A percentile compares a stretch with the other conserved stretches of the same genome.
These are phyloP conservation scores for Mortierella sp. DNA, from an alignment of 371 early-diverging fungal genomes.

Conservation along the genomic window DNA sequence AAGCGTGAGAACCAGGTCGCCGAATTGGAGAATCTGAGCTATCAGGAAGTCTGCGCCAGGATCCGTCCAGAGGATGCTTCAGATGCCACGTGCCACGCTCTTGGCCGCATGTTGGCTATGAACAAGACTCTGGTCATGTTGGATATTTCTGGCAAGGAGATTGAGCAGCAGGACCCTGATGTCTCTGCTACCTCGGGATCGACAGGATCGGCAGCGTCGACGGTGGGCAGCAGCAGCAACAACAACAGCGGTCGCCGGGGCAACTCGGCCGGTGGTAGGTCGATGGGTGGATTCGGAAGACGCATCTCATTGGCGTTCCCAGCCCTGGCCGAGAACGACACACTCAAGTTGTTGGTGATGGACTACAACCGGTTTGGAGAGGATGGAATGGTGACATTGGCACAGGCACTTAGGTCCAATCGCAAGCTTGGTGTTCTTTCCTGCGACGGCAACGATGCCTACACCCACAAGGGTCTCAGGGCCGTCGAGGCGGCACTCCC, in stretches of 20 bases:
- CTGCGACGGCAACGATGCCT: conserved; percentile 52
- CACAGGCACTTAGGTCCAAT: conserved; percentile 32
- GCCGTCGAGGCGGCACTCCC: conserved; percentile 38
- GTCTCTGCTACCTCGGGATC: neutral
- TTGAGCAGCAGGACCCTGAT: neutral
- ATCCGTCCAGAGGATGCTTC: conserved; percentile 42
- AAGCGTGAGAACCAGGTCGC: conserved; percentile 34
- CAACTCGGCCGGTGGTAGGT: conserved; percentile 1
- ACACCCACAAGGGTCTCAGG: conserved; percentile 35
- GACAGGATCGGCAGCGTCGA: conserved; percentile 2
- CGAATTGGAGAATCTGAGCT: conserved; percentile 26
- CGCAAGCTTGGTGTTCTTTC: conserved; percentile 26
- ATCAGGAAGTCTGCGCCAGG: conserved; percentile 16
- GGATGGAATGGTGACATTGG: conserved; percentile 33
- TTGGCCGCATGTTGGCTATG: conserved; percentile 37
- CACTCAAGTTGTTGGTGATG: conserved; percentile 33
- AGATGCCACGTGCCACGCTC: conserved; percentile 30
- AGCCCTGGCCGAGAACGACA: conserved; percentile 30
- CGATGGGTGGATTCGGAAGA: conserved; percentile 48
- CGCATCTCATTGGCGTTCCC: conserved; percentile 36
- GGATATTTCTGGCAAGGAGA: conserved; percentile 45
- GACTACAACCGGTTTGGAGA: conserved; percentile 52
- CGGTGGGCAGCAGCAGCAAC: neutral
- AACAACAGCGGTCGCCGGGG: neutral
- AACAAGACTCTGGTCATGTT: conserved; percentile 42